Base-by-base conservation (phyloP, 116 monocot species). In the Papilionanthe hybrid region DNA sequence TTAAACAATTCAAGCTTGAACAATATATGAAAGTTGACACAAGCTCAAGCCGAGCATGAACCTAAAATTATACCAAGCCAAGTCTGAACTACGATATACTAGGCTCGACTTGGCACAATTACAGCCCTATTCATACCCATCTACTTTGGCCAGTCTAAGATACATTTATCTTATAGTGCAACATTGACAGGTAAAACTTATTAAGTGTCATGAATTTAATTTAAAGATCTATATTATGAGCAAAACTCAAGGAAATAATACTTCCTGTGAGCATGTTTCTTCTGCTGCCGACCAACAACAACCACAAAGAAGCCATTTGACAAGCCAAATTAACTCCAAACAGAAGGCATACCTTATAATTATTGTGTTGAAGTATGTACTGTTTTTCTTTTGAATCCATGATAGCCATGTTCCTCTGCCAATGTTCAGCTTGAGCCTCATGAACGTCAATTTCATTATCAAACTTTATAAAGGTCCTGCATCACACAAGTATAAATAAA, bases 321-420 rank as follows among this genome's bases (percentile, higher is more conserved):
- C 25, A 12, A 72, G 41, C 18, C 42, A 25, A 65, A 78, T 12
- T 57, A 63, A 72, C 56, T 50, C 7, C 42, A 63, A n/a, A 48
- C 57, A 75, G 0, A 45, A 18, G 1, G 15, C 23, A 12, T 85
- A 99, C 99, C 99, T 93, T 90, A 68, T 90, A 93, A 84, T 99
- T 95, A 43, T 87, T 86, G 67, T 87, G 83, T 60, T 99, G 91
- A 55, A 88, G 85, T 29, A 85, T 84, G 76, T 99, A 99, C 55
- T 99, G 93, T 43, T 86, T 86, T 65, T 99, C 99, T 81, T 99
- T 99, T 69, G 89, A 87, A 50, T 93, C 95, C 91, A 99, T 89
- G 77, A 95, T 91, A 27, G 88, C 83, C 87, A 99, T 82, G 73
- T 99, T 99, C 63, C 88, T 95, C 80, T 99, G 88, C 99, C 95